phyloP scores from a whole-genome alignment of 106 monocot species.

The Dendrobium nobile region DNA sequence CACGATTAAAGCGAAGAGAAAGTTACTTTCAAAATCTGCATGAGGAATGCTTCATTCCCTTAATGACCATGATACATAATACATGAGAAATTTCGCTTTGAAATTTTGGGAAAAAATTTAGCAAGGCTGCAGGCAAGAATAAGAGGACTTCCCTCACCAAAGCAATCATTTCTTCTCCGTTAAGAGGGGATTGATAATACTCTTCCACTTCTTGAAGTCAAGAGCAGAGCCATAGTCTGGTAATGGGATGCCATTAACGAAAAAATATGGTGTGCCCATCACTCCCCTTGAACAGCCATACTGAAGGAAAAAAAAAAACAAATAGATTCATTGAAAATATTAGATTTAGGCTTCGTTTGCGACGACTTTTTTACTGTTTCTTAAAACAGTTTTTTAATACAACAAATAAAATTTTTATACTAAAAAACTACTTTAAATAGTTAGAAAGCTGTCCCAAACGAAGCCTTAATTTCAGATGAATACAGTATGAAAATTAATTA shows the following conservation, averaged over 20 bases:
- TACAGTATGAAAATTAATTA: no score
- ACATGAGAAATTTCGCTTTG: not conserved
- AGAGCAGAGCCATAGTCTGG: conserved; percentile 23
- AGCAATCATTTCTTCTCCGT: conserved; percentile 5
- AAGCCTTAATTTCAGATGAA: no score
- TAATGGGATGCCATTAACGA: conserved; percentile 56
- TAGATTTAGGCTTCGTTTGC: not conserved
- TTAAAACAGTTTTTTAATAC: not conserved
- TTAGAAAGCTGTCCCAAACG: no score
- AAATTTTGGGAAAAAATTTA: not conserved
- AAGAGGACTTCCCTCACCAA: not conserved
- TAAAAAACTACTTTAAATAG: no score
- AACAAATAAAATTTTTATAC: no score
- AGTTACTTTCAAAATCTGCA: not conserved
- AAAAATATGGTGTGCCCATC: conserved; percentile 51
- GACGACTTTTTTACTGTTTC: not conserved
- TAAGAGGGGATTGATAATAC: conserved; percentile 44
- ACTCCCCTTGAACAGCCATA: conserved; percentile 67
- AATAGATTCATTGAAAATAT: not conserved
- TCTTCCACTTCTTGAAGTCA: conserved; percentile 43
- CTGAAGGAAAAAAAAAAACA: conserved; percentile 15
- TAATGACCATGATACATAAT: not conserved
- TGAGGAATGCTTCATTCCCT: not conserved
- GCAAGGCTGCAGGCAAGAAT: not conserved
- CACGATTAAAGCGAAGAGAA: no score